Evolutionary conservation across 768 basidiomycete genomes (phyloP), one percentile per base, ranked within the genome.

Genomic region (Chlorophyllum brunneum): DNA sequence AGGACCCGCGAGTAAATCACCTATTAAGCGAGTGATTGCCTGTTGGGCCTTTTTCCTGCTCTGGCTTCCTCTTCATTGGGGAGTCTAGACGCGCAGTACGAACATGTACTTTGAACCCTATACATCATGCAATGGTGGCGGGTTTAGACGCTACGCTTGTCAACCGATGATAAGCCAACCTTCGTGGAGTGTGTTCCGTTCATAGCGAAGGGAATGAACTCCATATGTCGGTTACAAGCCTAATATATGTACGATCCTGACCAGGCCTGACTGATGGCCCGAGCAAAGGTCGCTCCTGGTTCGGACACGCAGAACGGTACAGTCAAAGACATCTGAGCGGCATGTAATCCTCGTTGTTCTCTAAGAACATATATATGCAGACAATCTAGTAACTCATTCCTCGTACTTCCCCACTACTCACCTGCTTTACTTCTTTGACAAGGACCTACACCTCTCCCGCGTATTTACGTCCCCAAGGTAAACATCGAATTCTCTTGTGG

Each of bases 301-400:
- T 46, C 44, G 42, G n/a, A 41, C 24, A 18, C 33, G 26, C 15
- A 43, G 24, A 22, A 33, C 39, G 49, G 36, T 52, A 4, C 27
- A 29, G 44, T 39, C n/a, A 4, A 45, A 39, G 26, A 37, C 6
- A 45, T 43, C 50, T 38, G 15, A 31, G 38, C 41, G 51, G 54
- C 54, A 55, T 45, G 48, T 51, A 16, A 18, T 37, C 54, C 54
- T 55, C 54, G 30, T 55, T 55, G 54, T 44, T 20, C 29, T 48
- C n/a, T 20, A 20, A 24, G 43, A 15, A 26, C 38, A 39, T 55
- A 50, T 55, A 55, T 50, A 55, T 38, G 23, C 30, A 16, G 31
- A n/a, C 37, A 23, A 37, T 11, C 22, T 15, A 30, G n/a, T 27
- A 18, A 27, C 43, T 31, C 29, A 18, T 16, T 29, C 5, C 34